Evolutionary conservation across 371 early-diverging fungal species (phyloP).

Genomic region (Rhizopus stolonifer): DNA sequence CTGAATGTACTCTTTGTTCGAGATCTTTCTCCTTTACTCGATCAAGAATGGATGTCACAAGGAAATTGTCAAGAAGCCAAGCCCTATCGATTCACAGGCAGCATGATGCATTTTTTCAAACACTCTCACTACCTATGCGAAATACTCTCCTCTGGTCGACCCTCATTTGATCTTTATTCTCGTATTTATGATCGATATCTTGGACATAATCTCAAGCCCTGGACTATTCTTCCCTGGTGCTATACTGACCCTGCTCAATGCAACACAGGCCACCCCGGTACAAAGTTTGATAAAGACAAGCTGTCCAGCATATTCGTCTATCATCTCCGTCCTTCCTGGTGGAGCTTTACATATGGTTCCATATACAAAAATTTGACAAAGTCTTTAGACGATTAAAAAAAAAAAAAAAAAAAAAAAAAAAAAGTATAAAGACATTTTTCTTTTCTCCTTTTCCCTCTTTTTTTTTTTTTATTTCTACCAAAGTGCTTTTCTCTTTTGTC

Average conservation of each 20-base stretch:
- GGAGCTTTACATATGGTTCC: background rate
- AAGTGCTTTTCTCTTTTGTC: conserved; percentile 43
- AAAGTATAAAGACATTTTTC: no score
- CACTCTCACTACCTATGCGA: conserved; percentile 47
- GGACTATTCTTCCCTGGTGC: conserved; percentile 52
- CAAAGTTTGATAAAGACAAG: no score
- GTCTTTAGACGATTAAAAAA: no score
- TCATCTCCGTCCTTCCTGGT: background rate
- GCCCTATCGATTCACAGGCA: conserved; percentile 29
- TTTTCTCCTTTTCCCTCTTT: no score
- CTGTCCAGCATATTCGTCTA: background rate
- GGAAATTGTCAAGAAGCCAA: conserved; percentile 36
- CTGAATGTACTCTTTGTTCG: conserved; percentile 37
- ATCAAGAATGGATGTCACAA: conserved; percentile 49
- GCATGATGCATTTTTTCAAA: conserved; percentile 36
- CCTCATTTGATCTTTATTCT: conserved; percentile 18
- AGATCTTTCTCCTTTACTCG: conserved; percentile 37
- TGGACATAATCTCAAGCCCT: conserved; percentile 30
- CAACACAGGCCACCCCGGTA: background rate
- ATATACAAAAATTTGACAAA: background rate
- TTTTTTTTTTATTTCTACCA: conserved; percentile 32
- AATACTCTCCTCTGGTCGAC: conserved; percentile 18
- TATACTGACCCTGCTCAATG: conserved; percentile 44
- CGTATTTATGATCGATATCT: conserved; percentile 33
- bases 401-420: no score